Percentiles rank a stretch among this genome's conserved stretches.
phyloP scores from a whole-genome alignment of 257 asterid genomes.

The Primulina huaijiensis region DNA sequence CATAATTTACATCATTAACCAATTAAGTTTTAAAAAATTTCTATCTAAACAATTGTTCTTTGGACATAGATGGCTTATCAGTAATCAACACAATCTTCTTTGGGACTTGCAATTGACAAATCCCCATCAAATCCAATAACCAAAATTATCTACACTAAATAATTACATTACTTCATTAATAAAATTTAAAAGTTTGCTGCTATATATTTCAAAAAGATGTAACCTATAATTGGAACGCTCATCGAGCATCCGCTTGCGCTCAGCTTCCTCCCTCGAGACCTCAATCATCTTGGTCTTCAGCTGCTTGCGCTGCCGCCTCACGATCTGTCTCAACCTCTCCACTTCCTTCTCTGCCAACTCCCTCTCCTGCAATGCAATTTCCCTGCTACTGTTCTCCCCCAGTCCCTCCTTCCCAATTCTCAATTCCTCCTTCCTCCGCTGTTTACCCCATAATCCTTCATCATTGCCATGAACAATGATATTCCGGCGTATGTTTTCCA shows the following conservation, averaged over 20 bases:
- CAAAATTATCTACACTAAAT: background rate
- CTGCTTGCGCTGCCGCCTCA: conserved; percentile 94
- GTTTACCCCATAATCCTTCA: conserved; percentile 39
- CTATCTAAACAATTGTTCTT: background rate
- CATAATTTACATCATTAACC: background rate
- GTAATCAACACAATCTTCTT: background rate
- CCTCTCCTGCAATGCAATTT: conserved; percentile 85
- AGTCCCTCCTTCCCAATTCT: conserved; percentile 43
- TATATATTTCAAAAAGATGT: background rate
- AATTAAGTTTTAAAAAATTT: background rate
- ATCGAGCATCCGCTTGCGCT: conserved; percentile 87
- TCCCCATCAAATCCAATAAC: background rate
- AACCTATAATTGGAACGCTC: conserved; percentile 94
- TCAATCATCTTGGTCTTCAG: conserved; percentile 88
- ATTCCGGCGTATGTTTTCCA: conserved; percentile 77
- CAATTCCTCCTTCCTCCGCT: conserved; percentile 53
- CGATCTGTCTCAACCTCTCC: conserved; percentile 90
- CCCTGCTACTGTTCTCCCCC: conserved; percentile 60
- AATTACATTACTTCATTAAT: background rate
- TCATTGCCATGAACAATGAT: conserved; percentile 83
- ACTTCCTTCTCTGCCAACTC: conserved; percentile 96
- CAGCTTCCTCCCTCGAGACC: conserved; percentile 95
- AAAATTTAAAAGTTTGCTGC: background rate
- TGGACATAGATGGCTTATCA: background rate
- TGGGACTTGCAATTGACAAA: background rate